Conservation (phyloP, 345 rosid species). For the Euphorbia pulcherrima region DNA sequence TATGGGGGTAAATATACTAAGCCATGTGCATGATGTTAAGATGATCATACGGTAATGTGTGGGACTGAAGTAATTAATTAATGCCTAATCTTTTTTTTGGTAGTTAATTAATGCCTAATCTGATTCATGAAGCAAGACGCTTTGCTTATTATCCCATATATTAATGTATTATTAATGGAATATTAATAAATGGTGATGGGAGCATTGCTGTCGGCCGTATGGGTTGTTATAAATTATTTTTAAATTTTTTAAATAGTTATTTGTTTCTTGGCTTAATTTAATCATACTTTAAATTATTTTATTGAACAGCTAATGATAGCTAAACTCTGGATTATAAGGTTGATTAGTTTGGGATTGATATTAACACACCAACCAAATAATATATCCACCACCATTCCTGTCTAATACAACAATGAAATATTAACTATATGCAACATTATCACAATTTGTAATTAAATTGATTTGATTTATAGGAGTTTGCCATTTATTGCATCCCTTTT, state of each 20-base stretch:
- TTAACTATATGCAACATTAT: neutral
- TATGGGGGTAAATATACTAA: neutral
- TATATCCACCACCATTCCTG: neutral
- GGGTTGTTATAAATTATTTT: neutral
- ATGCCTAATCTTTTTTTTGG: neutral
- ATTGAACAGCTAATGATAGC: neutral
- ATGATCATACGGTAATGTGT: neutral
- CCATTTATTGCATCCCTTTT: neutral
- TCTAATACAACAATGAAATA: neutral
- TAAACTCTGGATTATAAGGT: neutral
- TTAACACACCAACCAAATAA: neutral
- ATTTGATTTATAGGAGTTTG: neutral
- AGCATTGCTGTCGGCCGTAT: neutral
- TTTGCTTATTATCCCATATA: neutral
- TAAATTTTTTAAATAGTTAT: too few species aligned
- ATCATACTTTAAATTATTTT: neutral
- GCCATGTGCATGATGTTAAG: neutral
- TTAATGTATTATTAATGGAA: neutral
- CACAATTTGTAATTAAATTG: neutral
- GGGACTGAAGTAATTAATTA: neutral
- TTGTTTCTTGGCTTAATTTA: neutral
- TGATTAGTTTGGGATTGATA: neutral
- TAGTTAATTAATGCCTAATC: neutral
- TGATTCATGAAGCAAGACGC: neutral
- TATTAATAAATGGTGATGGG: neutral